phyloP scores from a whole-genome alignment of 495 filamentous ascomycete genomes.

The Neurospora intermedia region DNA sequence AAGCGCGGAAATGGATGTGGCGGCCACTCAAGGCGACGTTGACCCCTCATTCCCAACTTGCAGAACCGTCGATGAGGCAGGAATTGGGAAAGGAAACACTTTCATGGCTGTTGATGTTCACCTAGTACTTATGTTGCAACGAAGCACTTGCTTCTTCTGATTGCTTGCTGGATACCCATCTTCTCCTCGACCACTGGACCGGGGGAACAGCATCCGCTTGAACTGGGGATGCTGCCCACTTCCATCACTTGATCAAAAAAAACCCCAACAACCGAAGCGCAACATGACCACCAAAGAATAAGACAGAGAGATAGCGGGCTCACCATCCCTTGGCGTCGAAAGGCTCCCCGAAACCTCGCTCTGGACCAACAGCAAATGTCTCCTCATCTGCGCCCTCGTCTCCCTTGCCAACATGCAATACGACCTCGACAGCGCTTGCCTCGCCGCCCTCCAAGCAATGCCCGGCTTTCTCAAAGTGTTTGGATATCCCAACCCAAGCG shows the following conservation, averaged over 20 bases:
- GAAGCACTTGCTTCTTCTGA: not conserved
- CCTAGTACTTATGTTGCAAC: not conserved
- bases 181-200: not conserved
- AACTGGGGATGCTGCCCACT: not conserved
- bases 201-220: not conserved
- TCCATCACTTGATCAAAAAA: not conserved
- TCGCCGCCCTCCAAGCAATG: conserved; percentile 52
- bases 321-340: not conserved
- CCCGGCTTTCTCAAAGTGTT: conserved; percentile 42
- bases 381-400: conserved; percentile 28
- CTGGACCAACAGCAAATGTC: conserved; percentile 30
- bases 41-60: not conserved
- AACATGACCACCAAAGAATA: not conserved
- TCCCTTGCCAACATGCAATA: conserved; percentile 41
- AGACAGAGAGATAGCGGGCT: not conserved
- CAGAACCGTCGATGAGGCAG: not conserved
- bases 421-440: conserved; percentile 47
- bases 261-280: not conserved
- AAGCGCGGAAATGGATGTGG: not conserved
- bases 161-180: not conserved
- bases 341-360: conserved; percentile 27
- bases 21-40: not conserved
- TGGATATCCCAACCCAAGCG: conserved; percentile 9
- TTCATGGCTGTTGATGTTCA: not conserved
- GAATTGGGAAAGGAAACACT: not conserved